These are phyloP conservation scores for Neoarthrinium moseri DNA, from an alignment of 2,329 filamentous ascomycete species.

Conservation along the genomic window DNA sequence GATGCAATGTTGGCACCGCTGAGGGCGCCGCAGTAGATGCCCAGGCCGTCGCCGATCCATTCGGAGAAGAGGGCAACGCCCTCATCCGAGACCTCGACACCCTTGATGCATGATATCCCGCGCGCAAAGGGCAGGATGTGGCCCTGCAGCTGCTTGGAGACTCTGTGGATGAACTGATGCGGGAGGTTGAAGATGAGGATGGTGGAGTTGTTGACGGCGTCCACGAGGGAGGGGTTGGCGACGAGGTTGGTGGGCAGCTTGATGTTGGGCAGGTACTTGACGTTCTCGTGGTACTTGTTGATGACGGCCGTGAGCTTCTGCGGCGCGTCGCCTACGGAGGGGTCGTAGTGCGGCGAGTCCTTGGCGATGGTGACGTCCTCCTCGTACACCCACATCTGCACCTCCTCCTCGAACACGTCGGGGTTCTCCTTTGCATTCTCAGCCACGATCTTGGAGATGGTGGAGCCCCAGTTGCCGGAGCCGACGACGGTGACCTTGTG, in stretches of 20 bases:
- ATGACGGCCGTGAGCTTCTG: slow-evolving; percentile 91
- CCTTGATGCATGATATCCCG: slow-evolving; percentile 97
- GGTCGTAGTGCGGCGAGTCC: slow-evolving; percentile 71
- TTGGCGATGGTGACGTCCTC: slow-evolving; percentile 77
- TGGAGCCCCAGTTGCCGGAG: slow-evolving; percentile 98
- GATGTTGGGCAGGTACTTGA: slow-evolving; percentile 96
- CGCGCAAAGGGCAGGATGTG: slow-evolving; percentile 90
- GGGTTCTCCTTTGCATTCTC: slow-evolving; percentile 82
- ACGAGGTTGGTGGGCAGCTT: slow-evolving; percentile 78
- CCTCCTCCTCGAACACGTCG: slow-evolving; percentile 79
- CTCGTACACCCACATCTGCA: slow-evolving; percentile 99
- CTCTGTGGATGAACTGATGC: slow-evolving; percentile 90
- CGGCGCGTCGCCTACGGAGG: slow-evolving; percentile 59
- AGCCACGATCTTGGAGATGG: slow-evolving; percentile 94
- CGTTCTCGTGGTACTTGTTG: slow-evolving; percentile 91
- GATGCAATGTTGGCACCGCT: slow-evolving; percentile 95
- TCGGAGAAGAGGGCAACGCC: slow-evolving; percentile 91
- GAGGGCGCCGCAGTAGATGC: slow-evolving; percentile 94
- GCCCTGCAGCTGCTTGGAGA: slow-evolving; percentile 80
- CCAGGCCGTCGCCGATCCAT: slow-evolving; percentile 84
- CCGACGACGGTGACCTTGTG: slow-evolving; percentile 94
- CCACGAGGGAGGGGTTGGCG: slow-evolving; percentile 77
- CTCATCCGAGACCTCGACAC: slow-evolving; percentile 85
- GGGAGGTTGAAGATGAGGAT: slow-evolving; percentile 96
- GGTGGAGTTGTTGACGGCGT: slow-evolving; percentile 79